Conservation (phyloP, 106 monocot genomes). For the Dendrobium huoshanense region DNA sequence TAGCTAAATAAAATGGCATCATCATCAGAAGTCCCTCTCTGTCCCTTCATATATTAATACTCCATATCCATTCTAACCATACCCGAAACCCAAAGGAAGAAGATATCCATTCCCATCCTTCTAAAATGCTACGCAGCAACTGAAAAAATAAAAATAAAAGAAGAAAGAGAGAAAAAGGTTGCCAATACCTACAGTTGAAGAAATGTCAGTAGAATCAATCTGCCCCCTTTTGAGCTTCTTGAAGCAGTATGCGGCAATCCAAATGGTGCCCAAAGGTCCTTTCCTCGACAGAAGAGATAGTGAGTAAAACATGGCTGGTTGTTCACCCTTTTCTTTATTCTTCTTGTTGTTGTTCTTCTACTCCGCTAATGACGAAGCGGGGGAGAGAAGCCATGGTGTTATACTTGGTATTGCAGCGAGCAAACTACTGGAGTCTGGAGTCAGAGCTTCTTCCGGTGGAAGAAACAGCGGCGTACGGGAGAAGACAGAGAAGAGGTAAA, state of each 20-base stretch:
- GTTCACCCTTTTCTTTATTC: background rate
- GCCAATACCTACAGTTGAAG: constrained; percentile 50
- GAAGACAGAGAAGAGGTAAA: background rate
- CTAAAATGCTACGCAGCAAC: background rate
- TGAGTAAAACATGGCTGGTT: constrained; percentile 51
- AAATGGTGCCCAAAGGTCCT: constrained; percentile 62
- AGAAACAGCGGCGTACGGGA: background rate
- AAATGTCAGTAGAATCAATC: constrained; percentile 55
- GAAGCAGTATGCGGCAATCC: constrained; percentile 62
- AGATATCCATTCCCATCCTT: background rate
- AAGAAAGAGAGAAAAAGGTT: background rate
- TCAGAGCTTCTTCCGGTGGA: background rate
- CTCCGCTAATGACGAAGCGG: background rate
- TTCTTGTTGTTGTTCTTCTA: background rate
- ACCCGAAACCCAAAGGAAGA: background rate
- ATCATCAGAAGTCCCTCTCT: background rate
- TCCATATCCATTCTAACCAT: background rate
- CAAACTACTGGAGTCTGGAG: background rate
- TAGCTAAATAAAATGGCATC: background rate
- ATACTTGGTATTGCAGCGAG: background rate
- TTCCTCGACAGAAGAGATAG: constrained; percentile 56
- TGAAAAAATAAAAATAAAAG: background rate
- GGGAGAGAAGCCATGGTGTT: background rate
- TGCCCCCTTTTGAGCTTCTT: constrained; percentile 68
- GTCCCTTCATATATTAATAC: background rate